A percentile compares a stretch with the other conserved stretches of the same genome.
phyloP scores from a whole-genome alignment of 306 rosid genomes.

The Malus orientalis region DNA sequence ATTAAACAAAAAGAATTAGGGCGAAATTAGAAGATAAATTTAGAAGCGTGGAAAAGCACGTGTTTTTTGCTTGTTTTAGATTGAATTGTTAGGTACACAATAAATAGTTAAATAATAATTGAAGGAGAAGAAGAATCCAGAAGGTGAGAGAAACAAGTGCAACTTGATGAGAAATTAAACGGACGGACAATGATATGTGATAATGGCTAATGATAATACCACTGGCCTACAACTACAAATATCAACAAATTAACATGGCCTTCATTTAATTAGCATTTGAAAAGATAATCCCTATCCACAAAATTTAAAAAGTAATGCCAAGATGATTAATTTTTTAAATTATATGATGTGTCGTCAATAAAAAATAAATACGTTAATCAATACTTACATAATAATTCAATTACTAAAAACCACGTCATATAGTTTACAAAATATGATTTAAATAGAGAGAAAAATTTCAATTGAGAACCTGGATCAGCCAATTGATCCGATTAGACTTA shows the following conservation, averaged over 20 bases:
- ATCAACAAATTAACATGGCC: not conserved
- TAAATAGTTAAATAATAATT: not conserved
- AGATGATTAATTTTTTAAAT: no score
- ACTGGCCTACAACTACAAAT: not conserved
- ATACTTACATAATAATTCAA: no score
- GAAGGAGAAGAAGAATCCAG: not conserved
- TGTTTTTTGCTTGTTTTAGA: not conserved
- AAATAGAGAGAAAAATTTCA: no score
- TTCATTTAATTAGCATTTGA: not conserved
- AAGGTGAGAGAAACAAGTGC: not conserved
- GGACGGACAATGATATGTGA: not conserved
- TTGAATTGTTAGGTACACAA: not conserved
- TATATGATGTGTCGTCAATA: no score
- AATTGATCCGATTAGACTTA: no score
- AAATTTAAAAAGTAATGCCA: not conserved
- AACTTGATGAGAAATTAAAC: not conserved
- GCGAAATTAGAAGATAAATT: not conserved
- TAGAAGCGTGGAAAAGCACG: not conserved
- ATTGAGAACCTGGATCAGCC: no score
- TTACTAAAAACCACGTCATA: no score
- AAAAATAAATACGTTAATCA: no score
- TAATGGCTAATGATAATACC: not conserved
- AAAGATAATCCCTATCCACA: not conserved
- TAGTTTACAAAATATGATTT: no score
- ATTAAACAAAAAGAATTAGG: not conserved